Percentiles rank a stretch among this genome's conserved stretches.
phyloP scores from a whole-genome alignment of 352 stramenopile species.

The Globisporangium carolinianum region DNA sequence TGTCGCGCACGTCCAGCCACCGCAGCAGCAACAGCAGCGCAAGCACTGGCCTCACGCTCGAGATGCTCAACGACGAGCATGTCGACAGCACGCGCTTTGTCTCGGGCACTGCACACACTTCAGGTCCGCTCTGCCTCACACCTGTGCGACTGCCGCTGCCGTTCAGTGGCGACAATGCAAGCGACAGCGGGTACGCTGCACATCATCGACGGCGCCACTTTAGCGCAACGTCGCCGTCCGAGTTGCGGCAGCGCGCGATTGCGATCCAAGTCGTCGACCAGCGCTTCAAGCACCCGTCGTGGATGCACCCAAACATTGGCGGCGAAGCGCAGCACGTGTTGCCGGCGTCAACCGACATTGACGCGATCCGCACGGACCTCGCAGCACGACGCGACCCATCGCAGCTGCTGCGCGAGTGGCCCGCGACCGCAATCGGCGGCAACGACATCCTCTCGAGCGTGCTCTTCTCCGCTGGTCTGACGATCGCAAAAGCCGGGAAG shows the following conservation, averaged over 20 bases:
- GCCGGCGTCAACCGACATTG: conserved; percentile 6
- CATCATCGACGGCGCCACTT: background rate
- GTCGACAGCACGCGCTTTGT: background rate
- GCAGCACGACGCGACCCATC: conserved; percentile 3
- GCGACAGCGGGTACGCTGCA: no score
- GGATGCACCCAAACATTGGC: conserved; percentile 24
- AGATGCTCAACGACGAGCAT: background rate
- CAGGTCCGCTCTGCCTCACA: conserved; percentile 3
- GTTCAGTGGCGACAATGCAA: background rate
- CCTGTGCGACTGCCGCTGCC: background rate
- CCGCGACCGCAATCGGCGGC: conserved; percentile 78
- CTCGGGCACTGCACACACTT: background rate
- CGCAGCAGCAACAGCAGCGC: background rate
- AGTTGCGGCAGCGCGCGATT: conserved; percentile 14
- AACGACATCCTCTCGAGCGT: conserved; percentile 88
- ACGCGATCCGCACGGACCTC: conserved; percentile 27
- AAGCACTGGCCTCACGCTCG: background rate
- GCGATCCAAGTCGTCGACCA: conserved; percentile 17
- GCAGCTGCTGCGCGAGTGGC: conserved; percentile 52
- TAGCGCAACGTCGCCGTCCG: background rate
- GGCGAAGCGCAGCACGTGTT: conserved; percentile 29
- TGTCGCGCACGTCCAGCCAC: background rate
- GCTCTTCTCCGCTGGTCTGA: conserved; percentile 51
- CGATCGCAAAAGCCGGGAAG: conserved; percentile 49
- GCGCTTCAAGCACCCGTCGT: conserved; percentile 38